Conservation (phyloP, 1,139 yeast species). For the Zygotorulaspora mrakii region DNA sequence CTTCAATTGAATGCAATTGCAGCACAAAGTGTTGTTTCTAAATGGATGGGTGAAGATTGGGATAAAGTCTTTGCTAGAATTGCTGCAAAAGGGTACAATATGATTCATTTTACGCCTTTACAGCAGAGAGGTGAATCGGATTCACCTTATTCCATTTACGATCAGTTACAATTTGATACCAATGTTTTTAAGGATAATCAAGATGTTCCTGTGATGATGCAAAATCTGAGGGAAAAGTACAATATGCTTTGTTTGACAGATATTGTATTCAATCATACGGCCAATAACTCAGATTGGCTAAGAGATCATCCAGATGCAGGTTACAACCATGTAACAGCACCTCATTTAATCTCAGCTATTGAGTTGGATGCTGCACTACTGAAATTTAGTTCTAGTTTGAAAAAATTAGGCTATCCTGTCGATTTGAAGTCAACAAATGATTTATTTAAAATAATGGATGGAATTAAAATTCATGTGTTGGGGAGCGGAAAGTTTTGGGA, state of each 20-base stretch:
- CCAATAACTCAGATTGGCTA: slow-evolving; percentile 84
- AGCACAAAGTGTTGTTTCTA: slow-evolving; percentile 81
- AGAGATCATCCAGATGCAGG: slow-evolving; percentile 86
- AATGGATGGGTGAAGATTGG: slow-evolving; percentile 90
- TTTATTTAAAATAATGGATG: slow-evolving; percentile 57
- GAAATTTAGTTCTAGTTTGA: slow-evolving; percentile 57
- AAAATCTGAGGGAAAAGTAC: slow-evolving; percentile 51
- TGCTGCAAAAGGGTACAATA: slow-evolving; percentile 76
- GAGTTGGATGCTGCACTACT: slow-evolving; percentile 71
- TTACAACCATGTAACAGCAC: slow-evolving; percentile 80
- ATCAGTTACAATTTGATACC: slow-evolving; percentile 77
- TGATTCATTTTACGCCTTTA: slow-evolving; percentile 93
- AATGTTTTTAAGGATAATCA: slow-evolving; percentile 49
- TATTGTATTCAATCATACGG: slow-evolving; percentile 92
- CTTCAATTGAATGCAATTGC: slow-evolving; percentile 77
- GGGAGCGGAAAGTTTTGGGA: slow-evolving; percentile 77
- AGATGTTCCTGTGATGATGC: slow-evolving; percentile 48
- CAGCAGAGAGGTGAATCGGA: slow-evolving; percentile 84
- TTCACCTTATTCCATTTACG: slow-evolving; percentile 89
- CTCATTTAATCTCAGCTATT: slow-evolving; percentile 79
- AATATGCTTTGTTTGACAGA: slow-evolving; percentile 78
- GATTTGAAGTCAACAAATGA: slow-evolving; percentile 50
- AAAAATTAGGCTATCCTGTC: slow-evolving; percentile 57
- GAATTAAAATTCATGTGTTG: slow-evolving; percentile 63
- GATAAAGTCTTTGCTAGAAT: slow-evolving; percentile 57